Percentiles rank a stretch among this genome's conserved stretches.
Conservation (phyloP, 306 rosid species). For the Malus sieversii region DNA sequence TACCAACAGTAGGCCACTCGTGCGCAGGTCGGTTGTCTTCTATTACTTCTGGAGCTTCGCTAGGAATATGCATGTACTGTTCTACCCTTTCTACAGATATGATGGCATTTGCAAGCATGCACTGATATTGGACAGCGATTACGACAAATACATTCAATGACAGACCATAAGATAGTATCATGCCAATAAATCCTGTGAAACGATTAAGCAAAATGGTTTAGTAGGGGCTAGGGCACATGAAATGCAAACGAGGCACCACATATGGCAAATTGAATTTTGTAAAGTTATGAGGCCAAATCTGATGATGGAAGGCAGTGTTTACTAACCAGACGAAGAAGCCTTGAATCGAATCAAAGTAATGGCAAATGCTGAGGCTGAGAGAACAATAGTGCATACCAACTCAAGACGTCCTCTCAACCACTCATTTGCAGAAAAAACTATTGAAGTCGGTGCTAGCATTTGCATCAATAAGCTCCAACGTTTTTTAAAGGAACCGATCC, state of each 20-base stretch:
- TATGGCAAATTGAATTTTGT: background rate
- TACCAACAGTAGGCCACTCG: slow-evolving; percentile 21
- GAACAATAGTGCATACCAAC: slow-evolving; percentile 20
- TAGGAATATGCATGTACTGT: slow-evolving; percentile 30
- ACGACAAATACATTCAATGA: slow-evolving; percentile 18
- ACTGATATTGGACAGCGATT: slow-evolving; percentile 10
- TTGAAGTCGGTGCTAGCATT: slow-evolving; percentile 20
- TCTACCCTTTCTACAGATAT: slow-evolving; percentile 28
- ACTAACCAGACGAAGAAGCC: slow-evolving; percentile 21
- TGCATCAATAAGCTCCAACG: slow-evolving; percentile 17
- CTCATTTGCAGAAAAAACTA: slow-evolving; percentile 22
- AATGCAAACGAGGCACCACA: background rate
- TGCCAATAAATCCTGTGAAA: slow-evolving; percentile 20
- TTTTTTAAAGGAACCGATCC: slow-evolving; percentile 11
- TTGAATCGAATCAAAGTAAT: slow-evolving; percentile 2
- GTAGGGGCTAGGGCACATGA: too few species aligned
- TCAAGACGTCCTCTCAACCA: slow-evolving; percentile 26
- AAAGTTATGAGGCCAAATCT: background rate
- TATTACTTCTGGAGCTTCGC: slow-evolving; percentile 18
- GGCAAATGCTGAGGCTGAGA: slow-evolving; percentile 18
- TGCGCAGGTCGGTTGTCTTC: slow-evolving; percentile 10
- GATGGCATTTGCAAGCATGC: slow-evolving; percentile 17
- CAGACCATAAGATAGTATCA: slow-evolving; percentile 25
- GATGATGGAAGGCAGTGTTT: background rate
- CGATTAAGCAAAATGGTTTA: background rate